These are phyloP conservation scores for Pleurotus tuber-regium DNA, from an alignment of 768 basidiomycete species.

Conservation along the genomic window DNA sequence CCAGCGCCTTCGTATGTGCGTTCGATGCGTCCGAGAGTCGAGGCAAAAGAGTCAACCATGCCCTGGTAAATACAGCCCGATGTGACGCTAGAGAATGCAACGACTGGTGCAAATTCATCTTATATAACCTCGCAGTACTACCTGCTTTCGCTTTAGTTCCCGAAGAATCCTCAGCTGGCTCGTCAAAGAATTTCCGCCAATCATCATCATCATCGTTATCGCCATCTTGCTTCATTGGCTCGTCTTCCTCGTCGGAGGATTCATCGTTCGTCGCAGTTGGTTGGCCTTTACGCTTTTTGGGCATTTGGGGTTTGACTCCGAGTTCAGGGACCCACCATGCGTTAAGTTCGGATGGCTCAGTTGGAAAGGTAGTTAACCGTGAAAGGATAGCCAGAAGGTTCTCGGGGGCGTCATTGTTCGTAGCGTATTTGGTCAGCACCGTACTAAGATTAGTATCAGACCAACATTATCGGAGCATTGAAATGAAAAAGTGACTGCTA, in stretches of 20 bases:
- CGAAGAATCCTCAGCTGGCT: slow-evolving; percentile 36
- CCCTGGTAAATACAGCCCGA: slow-evolving; percentile 73
- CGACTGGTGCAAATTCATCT: slow-evolving; percentile 72
- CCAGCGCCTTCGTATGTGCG: slow-evolving; percentile 35
- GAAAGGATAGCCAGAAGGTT: slow-evolving; percentile 67
- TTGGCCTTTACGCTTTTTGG: slow-evolving; percentile 35
- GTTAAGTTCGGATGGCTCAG: slow-evolving; percentile 63
- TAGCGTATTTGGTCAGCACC: slow-evolving; percentile 17
- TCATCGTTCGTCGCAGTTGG: slow-evolving; percentile 27
- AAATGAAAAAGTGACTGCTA: slow-evolving; percentile 19
- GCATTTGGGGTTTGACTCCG: slow-evolving; percentile 51
- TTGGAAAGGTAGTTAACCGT: slow-evolving; percentile 70
- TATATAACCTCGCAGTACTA: slow-evolving; percentile 50
- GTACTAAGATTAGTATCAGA: not conserved
- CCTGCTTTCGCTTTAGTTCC: slow-evolving; percentile 33
- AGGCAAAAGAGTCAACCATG: slow-evolving; percentile 77
- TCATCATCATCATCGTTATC: slow-evolving; percentile 49
- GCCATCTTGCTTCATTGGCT: slow-evolving; percentile 23
- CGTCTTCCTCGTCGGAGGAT: slow-evolving; percentile 30
- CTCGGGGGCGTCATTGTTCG: slow-evolving; percentile 33
- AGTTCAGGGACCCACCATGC: slow-evolving; percentile 79
- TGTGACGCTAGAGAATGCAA: slow-evolving; percentile 77
- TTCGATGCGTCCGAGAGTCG: slow-evolving; percentile 42
- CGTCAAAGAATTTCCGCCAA: slow-evolving; percentile 86
- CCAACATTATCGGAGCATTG: not conserved